A percentile compares a stretch with the other conserved stretches of the same genome.
Conservation (phyloP, 106 monocot genomes). For the Dioscorea dumetorum region DNA sequence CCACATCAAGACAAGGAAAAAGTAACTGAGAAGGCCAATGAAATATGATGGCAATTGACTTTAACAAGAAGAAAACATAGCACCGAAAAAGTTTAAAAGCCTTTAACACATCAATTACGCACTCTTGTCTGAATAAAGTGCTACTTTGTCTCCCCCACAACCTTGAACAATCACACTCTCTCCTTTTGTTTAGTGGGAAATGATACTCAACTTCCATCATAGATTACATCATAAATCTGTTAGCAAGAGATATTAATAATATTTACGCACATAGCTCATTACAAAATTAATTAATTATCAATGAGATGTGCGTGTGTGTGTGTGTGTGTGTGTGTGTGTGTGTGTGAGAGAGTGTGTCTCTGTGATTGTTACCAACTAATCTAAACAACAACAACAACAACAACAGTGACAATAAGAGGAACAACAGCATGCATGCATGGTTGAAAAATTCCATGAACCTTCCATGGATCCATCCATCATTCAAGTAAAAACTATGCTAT, state of each 20-base stretch:
- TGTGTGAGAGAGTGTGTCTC: no score
- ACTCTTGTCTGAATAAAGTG: slow-evolving; percentile 2
- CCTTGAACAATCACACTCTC: slow-evolving; percentile 1
- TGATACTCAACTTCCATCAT: slow-evolving; percentile 6
- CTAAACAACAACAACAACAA: no score
- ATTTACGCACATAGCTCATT: neutral
- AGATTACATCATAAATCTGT: slow-evolving; percentile 1
- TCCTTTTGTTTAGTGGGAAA: slow-evolving; percentile 12
- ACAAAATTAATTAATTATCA: no score
- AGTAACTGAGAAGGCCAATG: neutral
- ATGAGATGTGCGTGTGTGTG: no score
- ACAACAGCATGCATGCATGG: no score
- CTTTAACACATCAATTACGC: neutral
- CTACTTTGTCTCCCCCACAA: slow-evolving; percentile 3
- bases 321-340: no score
- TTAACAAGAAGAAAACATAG: neutral
- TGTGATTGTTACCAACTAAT: no score
- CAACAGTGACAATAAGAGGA: no score
- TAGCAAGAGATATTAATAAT: neutral
- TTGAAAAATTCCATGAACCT: no score
- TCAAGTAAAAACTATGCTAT: neutral
- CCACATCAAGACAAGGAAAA: neutral
- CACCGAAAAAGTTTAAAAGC: neutral
- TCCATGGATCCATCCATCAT: neutral
- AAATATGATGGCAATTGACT: neutral